phyloP scores from a whole-genome alignment of 2,329 filamentous ascomycete genomes.

The Pseudogymnoascus sp. region DNA sequence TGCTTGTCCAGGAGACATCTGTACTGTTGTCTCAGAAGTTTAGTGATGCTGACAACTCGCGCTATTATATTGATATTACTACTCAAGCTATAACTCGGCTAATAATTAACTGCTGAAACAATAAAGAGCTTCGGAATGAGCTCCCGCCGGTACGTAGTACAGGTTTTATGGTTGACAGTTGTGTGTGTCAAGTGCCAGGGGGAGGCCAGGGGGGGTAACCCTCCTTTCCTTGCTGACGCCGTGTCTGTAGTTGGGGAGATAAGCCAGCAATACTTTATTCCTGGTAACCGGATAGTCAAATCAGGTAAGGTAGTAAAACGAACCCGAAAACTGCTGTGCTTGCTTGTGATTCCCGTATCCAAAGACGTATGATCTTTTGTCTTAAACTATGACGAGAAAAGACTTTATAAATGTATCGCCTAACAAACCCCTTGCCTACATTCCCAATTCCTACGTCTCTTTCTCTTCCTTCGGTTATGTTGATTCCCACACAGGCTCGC shows the following conservation, averaged over 20 bases:
- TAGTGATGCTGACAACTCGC: not conserved
- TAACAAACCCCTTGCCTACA: not conserved
- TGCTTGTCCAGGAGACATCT: not conserved
- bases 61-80: not conserved
- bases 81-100: not conserved
- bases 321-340: not conserved
- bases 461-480: not conserved
- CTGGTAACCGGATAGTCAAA: not conserved
- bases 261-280: not conserved
- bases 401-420: not conserved
- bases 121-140: not conserved
- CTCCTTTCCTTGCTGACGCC: not conserved
- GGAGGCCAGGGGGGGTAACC: not conserved
- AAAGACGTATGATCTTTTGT: not conserved
- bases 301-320: not conserved
- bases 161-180: not conserved
- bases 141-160: not conserved
- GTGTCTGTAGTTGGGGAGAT: not conserved
- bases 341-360: not conserved
- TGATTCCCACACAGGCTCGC: not conserved
- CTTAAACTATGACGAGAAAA: not conserved
- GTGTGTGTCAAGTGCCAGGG: not conserved
- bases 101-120: not conserved
- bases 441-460: not conserved
- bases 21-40: not conserved